phyloP scores from a whole-genome alignment of 1,284 basidiomycete genomes.

The Tylopilus sp. region DNA sequence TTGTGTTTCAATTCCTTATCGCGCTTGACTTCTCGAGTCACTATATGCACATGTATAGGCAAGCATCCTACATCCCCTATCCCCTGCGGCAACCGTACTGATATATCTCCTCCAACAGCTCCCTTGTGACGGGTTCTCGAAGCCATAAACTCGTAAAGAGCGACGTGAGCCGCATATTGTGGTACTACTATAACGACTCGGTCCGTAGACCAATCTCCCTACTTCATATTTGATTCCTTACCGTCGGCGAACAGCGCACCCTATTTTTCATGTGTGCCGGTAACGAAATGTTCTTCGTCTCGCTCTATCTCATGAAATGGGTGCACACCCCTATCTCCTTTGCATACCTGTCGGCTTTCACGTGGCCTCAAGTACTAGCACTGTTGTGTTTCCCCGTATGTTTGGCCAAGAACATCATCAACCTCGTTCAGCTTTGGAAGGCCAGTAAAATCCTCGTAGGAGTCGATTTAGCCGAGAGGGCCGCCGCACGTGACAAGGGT shows the following conservation, averaged over 20 bases:
- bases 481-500: slow-evolving; percentile 54
- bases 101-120: slow-evolving; percentile 46
- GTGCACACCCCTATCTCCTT: slow-evolving; percentile 55
- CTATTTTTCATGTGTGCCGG: slow-evolving; percentile 94
- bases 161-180: slow-evolving; percentile 88
- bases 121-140: slow-evolving; percentile 85
- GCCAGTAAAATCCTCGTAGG: slow-evolving; percentile 93
- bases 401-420: slow-evolving; percentile 87
- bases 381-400: slow-evolving; percentile 68
- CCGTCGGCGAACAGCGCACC: slow-evolving; percentile 49
- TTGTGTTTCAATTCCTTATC: slow-evolving; percentile 93
- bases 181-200: slow-evolving; percentile 90
- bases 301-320: slow-evolving; percentile 92
- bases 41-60: slow-evolving; percentile 99
- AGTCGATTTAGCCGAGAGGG: slow-evolving; percentile 81
- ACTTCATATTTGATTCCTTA: slow-evolving; percentile 4
- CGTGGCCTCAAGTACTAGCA: slow-evolving; percentile 82
- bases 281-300: slow-evolving; percentile 96
- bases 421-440: slow-evolving; percentile 97
- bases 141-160: slow-evolving; percentile 91
- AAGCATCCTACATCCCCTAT: slow-evolving; percentile 18
- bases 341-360: slow-evolving; percentile 37
- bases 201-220: slow-evolving; percentile 38
- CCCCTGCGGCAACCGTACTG: background rate
- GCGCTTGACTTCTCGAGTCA: slow-evolving; percentile 97